Evolutionary conservation across 352 stramenopile genomes (phyloP), one percentile per base, ranked within the genome.

Genomic region (Peronospora farinosa): DNA sequence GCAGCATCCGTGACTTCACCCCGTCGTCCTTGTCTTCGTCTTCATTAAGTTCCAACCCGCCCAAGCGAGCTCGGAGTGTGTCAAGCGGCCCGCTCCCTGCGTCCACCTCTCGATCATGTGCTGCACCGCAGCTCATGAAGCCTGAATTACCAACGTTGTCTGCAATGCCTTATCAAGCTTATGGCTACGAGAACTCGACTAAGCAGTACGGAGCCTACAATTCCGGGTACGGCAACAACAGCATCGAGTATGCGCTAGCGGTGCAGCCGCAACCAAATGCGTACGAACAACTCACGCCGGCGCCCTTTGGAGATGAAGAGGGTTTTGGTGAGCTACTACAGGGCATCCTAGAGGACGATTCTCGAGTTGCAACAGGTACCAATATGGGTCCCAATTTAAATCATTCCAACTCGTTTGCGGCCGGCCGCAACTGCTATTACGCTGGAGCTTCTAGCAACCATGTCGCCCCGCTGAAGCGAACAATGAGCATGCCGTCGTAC

Each of bases 271-370:
- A 48, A 23, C 33, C 58, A 0, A 27, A 40, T 12, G 56, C 60
- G 12, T 85, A 88, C 50, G 74, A 88, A 27, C 77, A 88, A 25
- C 65, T 84, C 35, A 61, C 72, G n/a, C 54, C 70, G 4, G 49
- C 61, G 30, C 43, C 72, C 23, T 86, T 82, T 49, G 65, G 63
- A 1, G 77, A 86, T 42, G 77, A 88, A 58, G 77, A 88, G 45
- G 55, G 62, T 7, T 85, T 88, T 48, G 71, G 74, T 21, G 77
- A 88, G 43, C 59, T 88, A 30, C 54, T 88, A 15, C 72, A 88
- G 47, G 74, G 71, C 30, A 86, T 88, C 55, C 60, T 86, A 0
- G 77, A 88, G 40, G 77, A 88, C 44, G 77, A 88, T 19, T 63
- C 74, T 42, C 58, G 63, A 37, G 39, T 70, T 52, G 38, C 39